Conservation (phyloP, 306 rosid species). For the Lupinus albus region DNA sequence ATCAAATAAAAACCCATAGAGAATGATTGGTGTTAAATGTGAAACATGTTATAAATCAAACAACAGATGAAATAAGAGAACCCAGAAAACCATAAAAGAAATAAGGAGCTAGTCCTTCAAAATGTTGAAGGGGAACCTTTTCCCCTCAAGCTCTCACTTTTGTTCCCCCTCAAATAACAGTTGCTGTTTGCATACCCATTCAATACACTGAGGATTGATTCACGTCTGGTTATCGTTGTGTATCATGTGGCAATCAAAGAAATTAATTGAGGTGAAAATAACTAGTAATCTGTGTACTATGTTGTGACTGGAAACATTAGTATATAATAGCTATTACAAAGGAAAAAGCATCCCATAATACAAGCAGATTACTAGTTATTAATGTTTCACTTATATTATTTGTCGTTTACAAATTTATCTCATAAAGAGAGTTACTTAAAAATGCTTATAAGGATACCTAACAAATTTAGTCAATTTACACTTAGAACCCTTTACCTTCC, state of each 20-base stretch:
- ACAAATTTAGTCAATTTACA: background rate
- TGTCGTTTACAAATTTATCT: constrained; percentile 2
- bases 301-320: too few species aligned
- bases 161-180: background rate
- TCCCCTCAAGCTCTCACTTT: constrained; percentile 10
- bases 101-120: background rate
- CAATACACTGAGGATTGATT: background rate
- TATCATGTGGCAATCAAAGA: too few species aligned
- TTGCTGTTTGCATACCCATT: background rate
- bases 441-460: background rate
- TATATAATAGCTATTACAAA: too few species aligned
- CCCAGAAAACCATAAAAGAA: background rate
- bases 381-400: too few species aligned
- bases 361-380: too few species aligned
- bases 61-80: constrained; percentile 12
- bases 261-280: too few species aligned
- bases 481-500: background rate
- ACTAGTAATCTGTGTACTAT: background rate
- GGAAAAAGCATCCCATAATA: too few species aligned
- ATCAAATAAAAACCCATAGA: constrained; percentile 26
- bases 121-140: background rate
- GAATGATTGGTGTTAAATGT: constrained; percentile 8
- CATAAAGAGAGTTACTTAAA: constrained; percentile 4
- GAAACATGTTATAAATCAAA: constrained; percentile 19
- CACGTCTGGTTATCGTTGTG: too few species aligned